Evolutionary conservation across 2,329 filamentous ascomycete species (phyloP).

Genomic region (Neopestalotiopsis sp.): DNA sequence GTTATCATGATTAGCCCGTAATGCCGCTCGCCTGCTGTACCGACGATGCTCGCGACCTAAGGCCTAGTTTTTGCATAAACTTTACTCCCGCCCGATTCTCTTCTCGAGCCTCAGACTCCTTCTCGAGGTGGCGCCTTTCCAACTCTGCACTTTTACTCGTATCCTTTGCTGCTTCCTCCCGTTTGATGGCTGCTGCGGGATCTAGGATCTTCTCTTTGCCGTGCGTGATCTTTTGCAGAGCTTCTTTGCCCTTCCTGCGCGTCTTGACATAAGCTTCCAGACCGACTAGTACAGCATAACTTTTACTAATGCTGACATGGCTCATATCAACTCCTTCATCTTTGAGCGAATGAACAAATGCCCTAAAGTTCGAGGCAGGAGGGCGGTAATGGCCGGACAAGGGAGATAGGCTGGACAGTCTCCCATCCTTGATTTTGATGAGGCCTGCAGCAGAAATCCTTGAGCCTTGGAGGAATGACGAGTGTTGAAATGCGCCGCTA

Average conservation of each 20-base stretch:
- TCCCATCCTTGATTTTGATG: slow-evolving; percentile 83
- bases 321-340: slow-evolving; percentile 79
- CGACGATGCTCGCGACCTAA: slow-evolving; percentile 31
- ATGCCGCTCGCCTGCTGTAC: slow-evolving; percentile 1
- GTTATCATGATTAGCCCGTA: background rate
- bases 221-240: slow-evolving; percentile 54
- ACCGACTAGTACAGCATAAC: slow-evolving; percentile 82
- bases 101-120: slow-evolving; percentile 39
- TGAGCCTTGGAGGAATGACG: slow-evolving; percentile 83
- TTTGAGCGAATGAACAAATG: slow-evolving; percentile 76
- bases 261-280: slow-evolving; percentile 80
- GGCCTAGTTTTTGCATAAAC: slow-evolving; percentile 47
- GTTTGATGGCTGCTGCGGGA: slow-evolving; percentile 61
- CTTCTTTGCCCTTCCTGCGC: slow-evolving; percentile 65
- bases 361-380: slow-evolving; percentile 80
- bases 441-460: slow-evolving; percentile 83
- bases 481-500: slow-evolving; percentile 88
- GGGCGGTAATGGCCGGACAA: slow-evolving; percentile 84
- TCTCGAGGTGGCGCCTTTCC: slow-evolving; percentile 50
- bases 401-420: slow-evolving; percentile 74
- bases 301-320: slow-evolving; percentile 77
- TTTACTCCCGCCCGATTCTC: slow-evolving; percentile 44
- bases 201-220: slow-evolving; percentile 64
- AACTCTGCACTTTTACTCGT: slow-evolving; percentile 63
- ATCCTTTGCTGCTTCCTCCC: slow-evolving; percentile 64